Evolutionary conservation across 129 eudicot species (phyloP).

Genomic region (Flaveria bidentis): DNA sequence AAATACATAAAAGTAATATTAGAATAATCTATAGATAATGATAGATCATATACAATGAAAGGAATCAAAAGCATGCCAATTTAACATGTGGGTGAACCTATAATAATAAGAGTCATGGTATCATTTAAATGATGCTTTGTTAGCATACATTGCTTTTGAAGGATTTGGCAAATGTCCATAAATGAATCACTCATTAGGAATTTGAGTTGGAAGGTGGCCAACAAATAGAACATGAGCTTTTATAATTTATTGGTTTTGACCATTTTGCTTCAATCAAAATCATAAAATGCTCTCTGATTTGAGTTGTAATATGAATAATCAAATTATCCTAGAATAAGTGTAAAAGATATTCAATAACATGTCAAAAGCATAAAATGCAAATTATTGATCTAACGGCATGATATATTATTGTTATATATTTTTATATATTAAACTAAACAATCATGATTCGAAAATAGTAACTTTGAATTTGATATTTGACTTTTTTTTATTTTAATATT

Average conservation of each 20-base stretch:
- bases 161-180: constrained; percentile 23
- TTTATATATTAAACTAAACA: too few species aligned
- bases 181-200: not conserved
- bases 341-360: not conserved
- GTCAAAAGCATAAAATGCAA: not conserved
- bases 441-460: too few species aligned
- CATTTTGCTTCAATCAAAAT: constrained; percentile 14
- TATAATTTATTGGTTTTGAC: constrained; percentile 24
- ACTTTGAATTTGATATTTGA: too few species aligned
- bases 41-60: not conserved
- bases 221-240: constrained; percentile 34
- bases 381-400: not conserved
- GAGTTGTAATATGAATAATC: constrained; percentile 15
- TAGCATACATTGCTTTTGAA: constrained; percentile 27
- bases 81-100: constrained; percentile 27
- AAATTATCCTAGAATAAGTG: not conserved
- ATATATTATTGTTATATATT: too few species aligned
- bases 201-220: constrained; percentile 29
- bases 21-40: too few species aligned
- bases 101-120: constrained; percentile 6
- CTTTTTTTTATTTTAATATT: too few species aligned
- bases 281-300: constrained; percentile 15
- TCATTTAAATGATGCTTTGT: constrained; percentile 24
- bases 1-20: not conserved
- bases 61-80: constrained; percentile 20